Evolutionary conservation across 2,329 filamentous ascomycete species (phyloP), one percentile per base, ranked within the genome.

Genomic region (Corinectria fuckeliana): DNA sequence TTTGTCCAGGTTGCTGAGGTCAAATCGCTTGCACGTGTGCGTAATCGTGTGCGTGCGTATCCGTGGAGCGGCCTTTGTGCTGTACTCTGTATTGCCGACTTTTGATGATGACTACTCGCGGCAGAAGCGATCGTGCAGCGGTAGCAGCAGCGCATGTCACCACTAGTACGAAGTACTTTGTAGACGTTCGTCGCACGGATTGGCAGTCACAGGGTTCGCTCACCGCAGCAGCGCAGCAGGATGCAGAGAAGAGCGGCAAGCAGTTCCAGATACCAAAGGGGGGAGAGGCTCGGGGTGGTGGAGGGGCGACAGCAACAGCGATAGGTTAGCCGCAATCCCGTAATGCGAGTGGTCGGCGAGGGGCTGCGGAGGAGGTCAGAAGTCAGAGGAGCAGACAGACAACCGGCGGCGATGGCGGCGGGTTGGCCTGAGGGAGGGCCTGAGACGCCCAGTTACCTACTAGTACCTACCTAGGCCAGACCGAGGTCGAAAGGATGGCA

Each of bases 1-100:
- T 62, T 66, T 67, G 61, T 72, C 57, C 61, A 67, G 69, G 67
- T 69, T 70, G 68, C 67, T 60, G 65, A 69, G 64, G 34, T 45
- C 55, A 36, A 51, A 51, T 28, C 14, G 32, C 54, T 38, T 47
- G 34, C 25, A 49, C 50, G 49, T 49, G 41, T 30, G 42, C 44
- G 30, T n/a, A n/a, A n/a, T n/a, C n/a, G n/a, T n/a, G n/a, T n/a
- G n/a, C n/a, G n/a, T n/a, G n/a, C n/a, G n/a, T n/a, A n/a, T n/a
- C n/a, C n/a, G n/a, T 14, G 16, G 48, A 25, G 5, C 18, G 58
- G 36, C 25, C 34, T 50, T n/a, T 50, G 41, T 42, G n/a, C 49
- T 13, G 34, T 18, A 52, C 7, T 20, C 11, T 45, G 23, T 41
- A 45, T 53, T 41, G 62, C 50, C 51, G 60, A 36, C 47, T 56